Evolutionary conservation across 306 rosid species (phyloP).

Genomic region (Carpinus viminea): DNA sequence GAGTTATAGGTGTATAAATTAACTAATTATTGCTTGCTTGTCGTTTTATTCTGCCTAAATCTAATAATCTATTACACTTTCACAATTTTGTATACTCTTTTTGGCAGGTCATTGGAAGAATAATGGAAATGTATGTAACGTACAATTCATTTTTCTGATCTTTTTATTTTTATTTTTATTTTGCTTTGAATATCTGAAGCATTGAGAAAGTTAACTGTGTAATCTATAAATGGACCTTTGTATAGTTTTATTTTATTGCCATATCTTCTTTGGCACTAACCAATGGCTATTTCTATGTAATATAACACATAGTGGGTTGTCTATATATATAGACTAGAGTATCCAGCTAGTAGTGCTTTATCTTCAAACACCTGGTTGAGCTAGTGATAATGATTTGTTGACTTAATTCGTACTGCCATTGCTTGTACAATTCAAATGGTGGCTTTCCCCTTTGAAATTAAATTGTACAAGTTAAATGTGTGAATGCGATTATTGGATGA

Average conservation of each 20-base stretch:
- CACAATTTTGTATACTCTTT: conserved; percentile 35
- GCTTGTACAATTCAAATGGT: too few relatives aligned
- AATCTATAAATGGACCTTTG: neutral
- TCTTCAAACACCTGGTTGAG: neutral
- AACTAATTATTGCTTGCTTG: conserved; percentile 21
- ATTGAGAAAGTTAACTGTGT: conserved; percentile 11
- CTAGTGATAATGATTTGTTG: too few relatives aligned
- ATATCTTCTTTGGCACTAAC: conserved; percentile 5
- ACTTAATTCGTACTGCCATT: too few relatives aligned
- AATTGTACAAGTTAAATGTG: too few relatives aligned
- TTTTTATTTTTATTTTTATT: neutral
- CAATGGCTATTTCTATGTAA: neutral
- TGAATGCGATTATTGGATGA: too few relatives aligned
- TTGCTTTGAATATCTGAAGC: neutral
- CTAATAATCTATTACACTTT: conserved; percentile 11
- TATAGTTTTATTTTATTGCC: neutral
- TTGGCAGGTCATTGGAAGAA: conserved; percentile 42
- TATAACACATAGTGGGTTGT: neutral
- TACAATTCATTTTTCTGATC: neutral
- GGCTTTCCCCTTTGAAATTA: too few relatives aligned
- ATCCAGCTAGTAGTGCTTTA: neutral
- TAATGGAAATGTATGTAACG: conserved; percentile 17
- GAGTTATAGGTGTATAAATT: conserved; percentile 9
- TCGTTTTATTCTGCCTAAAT: conserved; percentile 22
- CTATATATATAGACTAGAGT: neutral